Evolutionary conservation across 192 early-diverging fungal genomes (phyloP), one percentile per base, ranked within the genome.

Genomic region (Lobosporangium transversale): DNA sequence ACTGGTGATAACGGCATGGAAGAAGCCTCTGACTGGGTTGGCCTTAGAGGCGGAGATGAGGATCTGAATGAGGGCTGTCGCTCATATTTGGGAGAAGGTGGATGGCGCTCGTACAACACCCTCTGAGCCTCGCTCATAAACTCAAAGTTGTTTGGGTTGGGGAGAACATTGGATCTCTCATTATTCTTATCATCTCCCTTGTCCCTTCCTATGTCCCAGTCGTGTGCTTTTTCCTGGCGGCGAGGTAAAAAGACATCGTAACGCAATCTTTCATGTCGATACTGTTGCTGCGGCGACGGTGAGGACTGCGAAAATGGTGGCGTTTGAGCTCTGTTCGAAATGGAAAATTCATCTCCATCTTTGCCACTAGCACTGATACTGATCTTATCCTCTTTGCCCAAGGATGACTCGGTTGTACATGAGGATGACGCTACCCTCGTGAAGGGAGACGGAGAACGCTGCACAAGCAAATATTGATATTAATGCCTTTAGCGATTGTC

Each of bases 71-170:
- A 37, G 9, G 53, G 50, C n/a, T n/a, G n/a, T 2, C 30, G 51
- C 14, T 35, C 62, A 15, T 5, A 33, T 12, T 65, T 33, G 17
- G 67, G 67, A 4, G 67, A 69, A n/a, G 67, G 67, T 4, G 67
- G 67, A 5, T 69, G 67, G 12, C 67, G 57, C 36, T 69, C 67
- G 29, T 69, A 69, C 14, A 69, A 43, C 26, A 58, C 54, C 43
- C 43, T 26, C 32, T 69, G 67, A 8, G 67, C 67, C 24, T 53
- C 51, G 18, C 67, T 69, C 23, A 57, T 52, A n/a, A 23, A 43
- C 29, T 68, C 66, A 47, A 33, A 48, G 35, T 29, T 35, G 20
- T 44, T 69, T 23, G 42, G 53, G 20, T 55, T 54, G 5, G 23
- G 55, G 3, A 2, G 55, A 35, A 24, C 36, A 49, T 49, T 21